Evolutionary conservation across 148 eudicot species (phyloP).

Genomic region (Simmondsia chinensis): DNA sequence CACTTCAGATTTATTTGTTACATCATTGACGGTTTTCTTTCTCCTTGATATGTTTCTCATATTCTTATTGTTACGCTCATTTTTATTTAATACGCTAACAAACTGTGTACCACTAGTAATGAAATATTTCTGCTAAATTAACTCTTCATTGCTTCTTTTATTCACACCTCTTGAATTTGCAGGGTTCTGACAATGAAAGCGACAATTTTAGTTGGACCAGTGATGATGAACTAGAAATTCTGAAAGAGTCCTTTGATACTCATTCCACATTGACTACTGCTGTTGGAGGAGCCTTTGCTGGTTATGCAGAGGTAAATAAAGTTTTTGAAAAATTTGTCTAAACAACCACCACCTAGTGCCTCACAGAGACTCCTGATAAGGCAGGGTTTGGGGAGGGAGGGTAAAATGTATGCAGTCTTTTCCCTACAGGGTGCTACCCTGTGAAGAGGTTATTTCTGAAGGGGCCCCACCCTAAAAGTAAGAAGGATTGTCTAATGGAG

Average conservation of each 20-base stretch:
- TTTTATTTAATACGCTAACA: too few species aligned
- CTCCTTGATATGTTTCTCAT: too few species aligned
- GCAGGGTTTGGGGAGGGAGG: too few species aligned
- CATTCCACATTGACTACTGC: slow-evolving; percentile 18
- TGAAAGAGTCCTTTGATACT: slow-evolving; percentile 18
- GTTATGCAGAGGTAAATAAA: slow-evolving; percentile 34
- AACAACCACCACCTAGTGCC: background rate
- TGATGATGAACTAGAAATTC: slow-evolving; percentile 66
- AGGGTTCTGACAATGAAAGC: slow-evolving; percentile 45
- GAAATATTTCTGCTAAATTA: background rate
- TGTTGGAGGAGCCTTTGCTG: slow-evolving; percentile 14
- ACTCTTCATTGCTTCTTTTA: background rate
- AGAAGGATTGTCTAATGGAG: too few species aligned
- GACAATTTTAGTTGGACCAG: slow-evolving; percentile 51
- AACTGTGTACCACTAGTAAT: too few species aligned
- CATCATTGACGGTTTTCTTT: too few species aligned
- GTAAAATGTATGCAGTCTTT: too few species aligned
- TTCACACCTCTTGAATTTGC: background rate
- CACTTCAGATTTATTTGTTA: too few species aligned
- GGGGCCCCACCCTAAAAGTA: too few species aligned
- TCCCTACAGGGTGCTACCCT: too few species aligned
- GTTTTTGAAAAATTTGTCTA: background rate
- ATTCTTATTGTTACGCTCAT: too few species aligned
- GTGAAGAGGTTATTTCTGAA: too few species aligned
- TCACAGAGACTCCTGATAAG: background rate